Conservation (phyloP, 768 basidiomycete species). For the Lenzites betulinus region DNA sequence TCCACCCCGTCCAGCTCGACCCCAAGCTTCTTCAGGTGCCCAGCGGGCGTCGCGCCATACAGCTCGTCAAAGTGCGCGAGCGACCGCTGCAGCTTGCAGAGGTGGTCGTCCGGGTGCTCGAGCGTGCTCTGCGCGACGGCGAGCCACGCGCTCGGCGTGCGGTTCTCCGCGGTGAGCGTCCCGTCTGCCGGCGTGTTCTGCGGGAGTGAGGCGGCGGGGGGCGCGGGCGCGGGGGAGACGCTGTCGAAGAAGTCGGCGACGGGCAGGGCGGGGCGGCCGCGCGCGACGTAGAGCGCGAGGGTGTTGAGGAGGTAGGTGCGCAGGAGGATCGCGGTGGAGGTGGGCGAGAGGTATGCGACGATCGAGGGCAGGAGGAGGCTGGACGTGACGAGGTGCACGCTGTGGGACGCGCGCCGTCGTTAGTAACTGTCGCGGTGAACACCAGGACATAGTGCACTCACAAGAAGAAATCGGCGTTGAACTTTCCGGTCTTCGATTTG, state of each 20-base stretch:
- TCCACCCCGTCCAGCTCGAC: conserved; percentile 46
- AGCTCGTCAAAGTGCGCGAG: conserved; percentile 47
- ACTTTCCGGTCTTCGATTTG: conserved; percentile 29
- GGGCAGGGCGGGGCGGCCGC: conserved; percentile 52
- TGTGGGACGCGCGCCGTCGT: conserved; percentile 25
- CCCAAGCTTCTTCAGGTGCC: conserved; percentile 29
- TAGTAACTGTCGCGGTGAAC: neutral
- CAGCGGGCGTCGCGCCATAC: conserved; percentile 43
- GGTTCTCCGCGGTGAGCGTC: conserved; percentile 35
- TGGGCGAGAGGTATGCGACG: conserved; percentile 36
- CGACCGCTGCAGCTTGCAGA: conserved; percentile 49
- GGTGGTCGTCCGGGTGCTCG: conserved; percentile 59
- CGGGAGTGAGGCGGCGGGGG: conserved; percentile 25
- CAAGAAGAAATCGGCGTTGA: conserved; percentile 60
- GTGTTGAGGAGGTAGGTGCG: conserved; percentile 54
- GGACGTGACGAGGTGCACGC: conserved; percentile 67
- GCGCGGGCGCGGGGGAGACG: conserved; percentile 34
- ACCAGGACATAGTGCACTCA: conserved; percentile 34
- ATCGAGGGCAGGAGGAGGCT: conserved; percentile 61
- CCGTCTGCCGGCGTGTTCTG: conserved; percentile 27
- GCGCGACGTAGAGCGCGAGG: conserved; percentile 48
- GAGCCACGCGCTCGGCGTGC: conserved; percentile 57
- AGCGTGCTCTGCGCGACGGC: conserved; percentile 51
- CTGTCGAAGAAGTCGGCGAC: conserved; percentile 43
- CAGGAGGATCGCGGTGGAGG: conserved; percentile 54